These are phyloP conservation scores for Cornus suecica DNA, from an alignment of 148 eudicot species.

Conservation along the genomic window DNA sequence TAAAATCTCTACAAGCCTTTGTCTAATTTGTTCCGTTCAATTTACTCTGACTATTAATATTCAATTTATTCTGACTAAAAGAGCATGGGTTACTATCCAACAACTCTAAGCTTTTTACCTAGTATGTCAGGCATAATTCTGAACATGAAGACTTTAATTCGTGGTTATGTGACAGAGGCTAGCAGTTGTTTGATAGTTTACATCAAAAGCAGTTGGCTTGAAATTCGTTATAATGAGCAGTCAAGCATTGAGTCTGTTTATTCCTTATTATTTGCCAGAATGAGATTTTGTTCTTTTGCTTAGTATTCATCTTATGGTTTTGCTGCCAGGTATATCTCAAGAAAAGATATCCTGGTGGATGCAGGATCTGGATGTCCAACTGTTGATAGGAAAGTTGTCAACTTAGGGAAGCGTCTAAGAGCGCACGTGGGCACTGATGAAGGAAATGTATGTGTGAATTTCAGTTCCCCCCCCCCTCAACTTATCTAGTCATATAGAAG, in stretches of 20 bases:
- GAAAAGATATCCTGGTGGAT: constrained; percentile 40
- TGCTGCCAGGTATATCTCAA: constrained; percentile 41
- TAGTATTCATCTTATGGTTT: neutral
- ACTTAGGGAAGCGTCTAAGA: constrained; percentile 65
- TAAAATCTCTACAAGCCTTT: no score
- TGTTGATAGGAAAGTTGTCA: constrained; percentile 62
- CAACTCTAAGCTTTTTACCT: neutral
- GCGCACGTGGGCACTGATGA: constrained; percentile 49
- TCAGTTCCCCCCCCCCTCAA: neutral
- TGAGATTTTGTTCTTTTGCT: neutral
- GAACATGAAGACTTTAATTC: neutral
- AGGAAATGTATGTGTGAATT: constrained; percentile 46
- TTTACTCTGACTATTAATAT: no score
- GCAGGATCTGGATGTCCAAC: constrained; percentile 61
- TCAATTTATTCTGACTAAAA: no score
- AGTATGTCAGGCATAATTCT: neutral
- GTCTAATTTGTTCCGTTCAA: no score
- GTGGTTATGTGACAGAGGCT: neutral
- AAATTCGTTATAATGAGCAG: neutral
- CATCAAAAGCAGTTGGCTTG: neutral
- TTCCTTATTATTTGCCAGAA: neutral
- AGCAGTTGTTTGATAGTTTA: neutral
- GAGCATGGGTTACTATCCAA: no score
- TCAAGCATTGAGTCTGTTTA: neutral
- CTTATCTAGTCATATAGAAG: neutral